Conservation (phyloP, 169 alveolate genomes). For the Eimeria sp. region DNA sequence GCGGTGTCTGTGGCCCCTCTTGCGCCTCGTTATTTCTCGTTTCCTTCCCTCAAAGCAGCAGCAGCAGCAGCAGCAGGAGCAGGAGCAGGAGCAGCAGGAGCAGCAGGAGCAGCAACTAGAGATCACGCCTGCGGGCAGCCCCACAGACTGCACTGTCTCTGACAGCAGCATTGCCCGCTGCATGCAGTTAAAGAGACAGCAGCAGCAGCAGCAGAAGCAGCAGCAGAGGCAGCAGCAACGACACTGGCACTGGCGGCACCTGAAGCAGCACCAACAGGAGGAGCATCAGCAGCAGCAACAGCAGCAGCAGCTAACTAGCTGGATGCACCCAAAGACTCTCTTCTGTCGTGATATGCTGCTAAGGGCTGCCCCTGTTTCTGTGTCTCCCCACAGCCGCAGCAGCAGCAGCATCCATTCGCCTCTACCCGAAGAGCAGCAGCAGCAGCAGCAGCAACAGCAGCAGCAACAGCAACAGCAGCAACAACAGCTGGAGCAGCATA, state of each 20-base stretch:
- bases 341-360: slow-evolving; percentile 1
- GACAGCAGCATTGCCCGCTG: slow-evolving; percentile 18
- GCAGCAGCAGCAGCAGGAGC: slow-evolving; percentile 30
- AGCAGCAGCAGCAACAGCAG: too few relatives aligned
- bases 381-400: slow-evolving; percentile 24
- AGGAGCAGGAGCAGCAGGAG: slow-evolving; percentile 10
- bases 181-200: background rate
- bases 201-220: background rate
- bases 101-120: background rate
- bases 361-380: background rate
- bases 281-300: slow-evolving; percentile 6
- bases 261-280: background rate
- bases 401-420: background rate
- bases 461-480: too few relatives aligned
- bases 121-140: background rate
- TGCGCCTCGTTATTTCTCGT: background rate
- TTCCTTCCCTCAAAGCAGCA: background rate
- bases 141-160: background rate
- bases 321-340: background rate
- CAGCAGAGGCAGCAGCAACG: slow-evolving; percentile 1
- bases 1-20: slow-evolving; percentile 1
- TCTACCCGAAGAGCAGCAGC: too few relatives aligned
- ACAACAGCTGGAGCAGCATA: too few relatives aligned
- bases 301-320: background rate
- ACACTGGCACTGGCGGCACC: background rate